phyloP scores from a whole-genome alignment of 1,284 basidiomycete species.

The Ceratobasidium sp. region DNA sequence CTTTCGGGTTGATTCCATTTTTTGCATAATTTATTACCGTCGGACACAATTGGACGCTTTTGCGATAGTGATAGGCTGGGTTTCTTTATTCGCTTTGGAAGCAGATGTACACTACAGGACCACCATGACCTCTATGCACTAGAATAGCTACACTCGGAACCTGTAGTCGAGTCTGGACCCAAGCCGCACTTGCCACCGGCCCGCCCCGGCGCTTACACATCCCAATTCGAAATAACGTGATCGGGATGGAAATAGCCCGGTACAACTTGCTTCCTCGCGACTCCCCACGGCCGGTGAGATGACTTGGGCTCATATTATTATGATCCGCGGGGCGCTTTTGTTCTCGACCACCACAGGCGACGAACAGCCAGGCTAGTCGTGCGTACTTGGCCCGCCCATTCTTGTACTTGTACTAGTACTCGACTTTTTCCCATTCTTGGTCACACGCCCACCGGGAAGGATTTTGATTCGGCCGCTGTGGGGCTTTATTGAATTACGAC shows the following conservation, averaged over 20 bases:
- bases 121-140: background rate
- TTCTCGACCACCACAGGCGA: conserved; percentile 10
- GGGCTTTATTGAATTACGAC: background rate
- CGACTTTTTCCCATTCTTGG: background rate
- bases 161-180: too few relatives aligned
- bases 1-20: conserved; percentile 25
- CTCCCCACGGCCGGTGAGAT: background rate
- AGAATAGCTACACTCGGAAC: background rate
- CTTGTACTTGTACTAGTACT: background rate
- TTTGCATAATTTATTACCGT: conserved; percentile 27
- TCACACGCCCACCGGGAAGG: conserved; percentile 16
- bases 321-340: background rate
- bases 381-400: too few relatives aligned
- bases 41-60: conserved; percentile 41
- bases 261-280: background rate
- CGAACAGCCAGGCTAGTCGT: background rate
- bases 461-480: background rate
- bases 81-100: conserved; percentile 20
- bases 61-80: conserved; percentile 36
- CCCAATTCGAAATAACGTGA: too few relatives aligned
- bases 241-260: conserved; percentile 10
- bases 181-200: too few relatives aligned
- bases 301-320: background rate
- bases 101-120: conserved; percentile 39
- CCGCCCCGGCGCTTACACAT: too few relatives aligned